Base-by-base conservation (phyloP, 1,139 yeast genomes). In the Yamadazyma songkhlaensis region DNA sequence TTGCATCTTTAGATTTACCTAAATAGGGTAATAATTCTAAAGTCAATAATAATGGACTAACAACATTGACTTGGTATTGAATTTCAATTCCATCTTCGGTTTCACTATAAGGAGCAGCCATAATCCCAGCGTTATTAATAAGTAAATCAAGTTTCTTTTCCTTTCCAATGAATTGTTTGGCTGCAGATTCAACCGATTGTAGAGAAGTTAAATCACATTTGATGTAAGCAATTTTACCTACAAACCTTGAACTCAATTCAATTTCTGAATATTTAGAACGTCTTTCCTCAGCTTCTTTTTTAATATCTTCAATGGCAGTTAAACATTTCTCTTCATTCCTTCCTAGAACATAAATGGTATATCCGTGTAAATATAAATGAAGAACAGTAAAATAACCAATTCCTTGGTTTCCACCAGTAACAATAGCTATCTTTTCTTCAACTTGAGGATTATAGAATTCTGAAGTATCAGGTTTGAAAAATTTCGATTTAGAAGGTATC, bases 381-480 rank as follows among this genome's bases (percentile, higher is more conserved):
- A 68, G 54, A 9, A 64, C 67, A 4, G 74, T 66, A 40, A 53
- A 67, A 58, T 55, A 69, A 13, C 77, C 76, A 36, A 70, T 64
- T 10, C 77, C 77, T 31, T 67, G 61, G 41, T 64, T 67, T 13
- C 76, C 76, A 3, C 75, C 76, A 6, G 76, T 70, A 22, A 71
- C 55, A 12, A 68, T 54, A 9, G 67, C 76, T n/a, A 67, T 67
- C 36, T 71, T 55, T 34, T 60, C 59, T 34, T 62, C 64, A n/a
- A 34, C 41, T 13, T 40, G 37, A 3, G 74, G 73, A 41, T 66
- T 52, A 37, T 54, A 48, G 47, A 62, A 69, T 4, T 66, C 62
- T 21, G 61, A 62, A 2, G 54, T 41, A 11, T 51, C 55, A 6
- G 69, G 65, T 30, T 61, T 39, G 33, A 32, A 54, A 25, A 31